These are phyloP conservation scores for Agroathelia rolfsii DNA, from an alignment of 1,284 basidiomycete species.

Conservation along the genomic window DNA sequence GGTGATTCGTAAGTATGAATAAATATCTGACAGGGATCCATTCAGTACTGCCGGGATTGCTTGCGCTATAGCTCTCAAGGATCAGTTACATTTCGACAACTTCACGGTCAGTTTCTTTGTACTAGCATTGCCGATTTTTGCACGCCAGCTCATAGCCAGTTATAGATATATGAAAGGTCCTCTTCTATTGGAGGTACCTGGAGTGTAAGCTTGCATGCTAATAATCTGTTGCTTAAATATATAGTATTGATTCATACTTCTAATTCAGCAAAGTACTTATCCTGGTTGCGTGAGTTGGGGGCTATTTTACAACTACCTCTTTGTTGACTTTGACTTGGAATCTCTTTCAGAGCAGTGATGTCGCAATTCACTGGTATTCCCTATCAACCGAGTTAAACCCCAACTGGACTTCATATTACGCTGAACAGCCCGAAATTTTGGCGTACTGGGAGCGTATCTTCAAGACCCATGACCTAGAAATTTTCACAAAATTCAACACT, in stretches of 20 bases:
- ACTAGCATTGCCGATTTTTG: background rate
- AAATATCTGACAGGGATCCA: no score
- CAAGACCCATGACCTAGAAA: conserved; percentile 29
- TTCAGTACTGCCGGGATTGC: conserved; percentile 32
- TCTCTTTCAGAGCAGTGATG: conserved; percentile 36
- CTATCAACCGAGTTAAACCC: conserved; percentile 18
- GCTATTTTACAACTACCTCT: conserved; percentile 2
- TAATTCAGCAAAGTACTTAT: conserved; percentile 20
- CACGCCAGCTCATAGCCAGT: background rate
- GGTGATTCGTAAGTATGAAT: background rate
- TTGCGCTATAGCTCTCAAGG: conserved; percentile 36
- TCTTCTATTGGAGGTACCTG: conserved; percentile 32
- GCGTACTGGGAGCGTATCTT: conserved; percentile 26
- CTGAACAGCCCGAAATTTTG: conserved; percentile 16
- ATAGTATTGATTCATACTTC: conserved; percentile 6
- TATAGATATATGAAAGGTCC: conserved; percentile 40
- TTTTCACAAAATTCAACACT: conserved; percentile 32
- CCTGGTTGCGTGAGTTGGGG: conserved; percentile 13
- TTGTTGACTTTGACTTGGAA: no score
- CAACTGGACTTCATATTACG: conserved; percentile 16
- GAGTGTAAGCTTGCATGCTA: no score
- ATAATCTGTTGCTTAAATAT: no score
- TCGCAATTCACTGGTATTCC: conserved; percentile 17
- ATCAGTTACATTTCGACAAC: conserved; percentile 30
- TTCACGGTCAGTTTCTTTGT: conserved; percentile 29